A percentile compares a stretch with the other conserved stretches of the same genome.
Evolutionary conservation across 345 rosid species (phyloP).

Genomic region (Cardamine resedifolia): DNA sequence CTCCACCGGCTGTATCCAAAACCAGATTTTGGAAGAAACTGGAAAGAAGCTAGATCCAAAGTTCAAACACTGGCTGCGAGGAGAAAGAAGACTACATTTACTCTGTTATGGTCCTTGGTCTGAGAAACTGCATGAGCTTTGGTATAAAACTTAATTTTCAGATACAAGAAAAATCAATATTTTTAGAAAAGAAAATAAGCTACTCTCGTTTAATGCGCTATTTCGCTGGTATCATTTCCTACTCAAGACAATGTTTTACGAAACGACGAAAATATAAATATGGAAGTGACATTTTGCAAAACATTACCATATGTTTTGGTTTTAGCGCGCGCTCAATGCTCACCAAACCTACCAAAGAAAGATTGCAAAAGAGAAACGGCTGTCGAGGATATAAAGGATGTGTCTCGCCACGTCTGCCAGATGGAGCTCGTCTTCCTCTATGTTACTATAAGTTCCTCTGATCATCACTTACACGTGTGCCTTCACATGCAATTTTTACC

Average conservation of each 20-base stretch:
- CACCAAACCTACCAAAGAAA: slow-evolving; percentile 18
- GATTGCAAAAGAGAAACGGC: slow-evolving; percentile 34
- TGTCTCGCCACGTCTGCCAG: slow-evolving; percentile 40
- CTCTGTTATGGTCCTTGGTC: background rate
- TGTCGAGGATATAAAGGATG: slow-evolving; percentile 39
- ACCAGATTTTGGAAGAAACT: background rate
- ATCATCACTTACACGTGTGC: slow-evolving; percentile 28
- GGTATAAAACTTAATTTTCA: background rate
- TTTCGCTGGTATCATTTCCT: background rate
- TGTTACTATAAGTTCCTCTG: slow-evolving; percentile 25
- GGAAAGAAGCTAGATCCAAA: background rate
- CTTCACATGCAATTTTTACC: slow-evolving; percentile 41
- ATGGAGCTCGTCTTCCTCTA: slow-evolving; percentile 31
- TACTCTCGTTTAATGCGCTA: slow-evolving; percentile 1
- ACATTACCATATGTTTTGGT: background rate
- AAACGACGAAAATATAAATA: background rate
- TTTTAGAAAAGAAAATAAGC: background rate
- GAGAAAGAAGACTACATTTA: background rate
- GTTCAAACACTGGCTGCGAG: background rate
- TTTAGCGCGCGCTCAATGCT: background rate
- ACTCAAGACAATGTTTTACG: background rate
- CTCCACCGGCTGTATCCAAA: background rate
- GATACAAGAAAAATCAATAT: background rate
- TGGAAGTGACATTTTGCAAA: background rate
- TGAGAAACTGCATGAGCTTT: background rate